These are phyloP conservation scores for Suillus subaureus DNA, from an alignment of 768 basidiomycete species.

Conservation along the genomic window DNA sequence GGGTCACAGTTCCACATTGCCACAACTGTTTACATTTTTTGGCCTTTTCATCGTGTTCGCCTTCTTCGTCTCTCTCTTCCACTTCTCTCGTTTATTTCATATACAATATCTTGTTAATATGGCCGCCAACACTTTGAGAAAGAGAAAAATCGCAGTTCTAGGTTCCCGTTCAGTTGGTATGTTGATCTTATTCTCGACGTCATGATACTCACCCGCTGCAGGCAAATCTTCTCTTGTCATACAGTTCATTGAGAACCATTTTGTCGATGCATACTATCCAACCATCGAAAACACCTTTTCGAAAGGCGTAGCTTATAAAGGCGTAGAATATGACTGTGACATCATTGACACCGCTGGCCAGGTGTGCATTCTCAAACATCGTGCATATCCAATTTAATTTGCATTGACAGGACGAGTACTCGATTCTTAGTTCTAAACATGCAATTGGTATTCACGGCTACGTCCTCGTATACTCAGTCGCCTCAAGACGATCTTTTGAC, in stretches of 20 bases:
- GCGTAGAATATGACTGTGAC: constrained; percentile 92
- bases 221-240: constrained; percentile 94
- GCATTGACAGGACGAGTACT: constrained; percentile 83
- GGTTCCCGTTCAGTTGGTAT: constrained; percentile 88
- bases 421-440: constrained; percentile 90
- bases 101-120: constrained; percentile 19
- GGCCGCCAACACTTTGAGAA: constrained; percentile 54
- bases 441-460: constrained; percentile 98
- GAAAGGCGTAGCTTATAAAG: constrained; percentile 86
- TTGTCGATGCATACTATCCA: constrained; percentile 92
- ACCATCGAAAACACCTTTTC: constrained; percentile 90
- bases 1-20: constrained; percentile 21
- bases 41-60: constrained; percentile 18
- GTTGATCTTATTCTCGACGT: constrained; percentile 26
- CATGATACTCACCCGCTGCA: constrained; percentile 38
- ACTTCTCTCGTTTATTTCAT: constrained; percentile 13
- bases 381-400: constrained; percentile 12
- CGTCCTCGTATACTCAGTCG: constrained; percentile 94
- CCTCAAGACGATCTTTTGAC: constrained; percentile 87
- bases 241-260: constrained; percentile 92
- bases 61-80: constrained; percentile 17
- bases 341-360: constrained; percentile 99
- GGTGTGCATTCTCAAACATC: constrained; percentile 45
- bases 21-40: constrained; percentile 24
- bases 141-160: constrained; percentile 87